phyloP scores from a whole-genome alignment of 2,329 filamentous ascomycete genomes.

The Aspergillus luchuensis region DNA sequence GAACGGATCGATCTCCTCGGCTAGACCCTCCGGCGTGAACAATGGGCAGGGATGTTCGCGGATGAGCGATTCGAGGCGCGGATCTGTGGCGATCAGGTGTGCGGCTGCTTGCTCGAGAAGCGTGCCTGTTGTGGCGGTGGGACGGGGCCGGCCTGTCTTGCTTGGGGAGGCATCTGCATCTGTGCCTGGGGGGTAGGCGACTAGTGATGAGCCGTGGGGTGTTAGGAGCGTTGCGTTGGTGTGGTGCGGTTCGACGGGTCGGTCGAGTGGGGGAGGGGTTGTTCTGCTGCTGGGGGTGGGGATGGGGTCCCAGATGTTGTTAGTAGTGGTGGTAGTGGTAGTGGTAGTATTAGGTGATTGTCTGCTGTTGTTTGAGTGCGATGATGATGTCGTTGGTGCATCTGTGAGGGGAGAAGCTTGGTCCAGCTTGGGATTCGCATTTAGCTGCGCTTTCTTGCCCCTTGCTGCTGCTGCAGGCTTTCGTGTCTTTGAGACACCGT shows the following conservation, averaged over 20 bases:
- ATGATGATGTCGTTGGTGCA: neutral
- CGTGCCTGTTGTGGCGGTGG: conserved; percentile 65
- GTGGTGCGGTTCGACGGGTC: conserved; percentile 50
- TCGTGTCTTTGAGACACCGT: conserved; percentile 34
- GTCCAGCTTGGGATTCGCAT: neutral
- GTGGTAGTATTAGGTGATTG: neutral
- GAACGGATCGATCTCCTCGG: conserved; percentile 86
- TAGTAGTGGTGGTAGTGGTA: conserved; percentile 20
- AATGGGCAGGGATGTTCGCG: conserved; percentile 73
- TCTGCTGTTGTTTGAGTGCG: no score
- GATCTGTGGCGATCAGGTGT: conserved; percentile 73
- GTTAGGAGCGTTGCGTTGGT: conserved; percentile 54
- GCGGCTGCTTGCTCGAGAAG: conserved; percentile 74
- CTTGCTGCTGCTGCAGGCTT: conserved; percentile 28
- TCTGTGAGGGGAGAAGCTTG: neutral
- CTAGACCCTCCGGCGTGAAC: conserved; percentile 80
- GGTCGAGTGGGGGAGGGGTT: conserved; percentile 46
- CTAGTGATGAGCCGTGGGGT: conserved; percentile 47
- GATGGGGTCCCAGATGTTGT: conserved; percentile 24
- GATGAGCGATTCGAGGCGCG: conserved; percentile 70
- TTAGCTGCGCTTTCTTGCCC: conserved; percentile 24
- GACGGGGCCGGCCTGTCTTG: conserved; percentile 42
- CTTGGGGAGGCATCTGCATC: conserved; percentile 42
- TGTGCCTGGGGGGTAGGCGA: conserved; percentile 50
- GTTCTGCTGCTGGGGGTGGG: conserved; percentile 40